Percentiles rank a stretch among this genome's conserved stretches.
These are phyloP conservation scores for Diaporthe sp. DNA, from an alignment of 2,329 filamentous ascomycete species.

Conservation along the genomic window DNA sequence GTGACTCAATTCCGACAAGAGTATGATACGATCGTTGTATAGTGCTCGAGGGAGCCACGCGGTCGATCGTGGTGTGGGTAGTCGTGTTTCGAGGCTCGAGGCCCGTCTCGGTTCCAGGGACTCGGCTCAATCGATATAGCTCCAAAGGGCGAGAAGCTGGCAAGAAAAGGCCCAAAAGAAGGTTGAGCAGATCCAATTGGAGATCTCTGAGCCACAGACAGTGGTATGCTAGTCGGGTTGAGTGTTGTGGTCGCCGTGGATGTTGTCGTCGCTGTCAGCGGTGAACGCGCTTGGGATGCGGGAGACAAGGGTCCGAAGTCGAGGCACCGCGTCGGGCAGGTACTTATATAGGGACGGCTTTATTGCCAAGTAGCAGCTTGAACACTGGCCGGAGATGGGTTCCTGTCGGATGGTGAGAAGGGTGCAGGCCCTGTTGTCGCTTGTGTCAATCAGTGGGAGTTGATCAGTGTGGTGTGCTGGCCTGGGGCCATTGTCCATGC, in stretches of 20 bases:
- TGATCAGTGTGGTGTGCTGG: neutral
- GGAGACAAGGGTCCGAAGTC: conserved; percentile 34
- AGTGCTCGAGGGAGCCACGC: neutral
- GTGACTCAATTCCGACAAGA: neutral
- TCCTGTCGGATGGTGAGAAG: neutral
- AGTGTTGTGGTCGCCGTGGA: neutral
- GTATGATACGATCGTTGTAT: no score
- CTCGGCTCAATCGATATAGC: neutral
- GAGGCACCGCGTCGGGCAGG: conserved; percentile 23
- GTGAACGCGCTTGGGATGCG: conserved; percentile 33
- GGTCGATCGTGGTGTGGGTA: neutral
- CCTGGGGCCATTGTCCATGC: neutral
- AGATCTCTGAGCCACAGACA: neutral
- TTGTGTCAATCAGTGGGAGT: neutral
- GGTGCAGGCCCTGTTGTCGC: neutral
- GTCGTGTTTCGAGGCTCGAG: neutral
- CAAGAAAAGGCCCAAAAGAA: neutral
- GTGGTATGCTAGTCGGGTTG: neutral
- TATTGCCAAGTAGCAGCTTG: neutral
- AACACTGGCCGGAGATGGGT: neutral
- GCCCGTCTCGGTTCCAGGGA: neutral
- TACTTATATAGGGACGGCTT: neutral
- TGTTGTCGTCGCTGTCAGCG: conserved; percentile 28
- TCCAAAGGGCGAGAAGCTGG: neutral
- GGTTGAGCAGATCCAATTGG: neutral